phyloP scores from a whole-genome alignment of 148 eudicot species.

The Pharnaceum exiguum region DNA sequence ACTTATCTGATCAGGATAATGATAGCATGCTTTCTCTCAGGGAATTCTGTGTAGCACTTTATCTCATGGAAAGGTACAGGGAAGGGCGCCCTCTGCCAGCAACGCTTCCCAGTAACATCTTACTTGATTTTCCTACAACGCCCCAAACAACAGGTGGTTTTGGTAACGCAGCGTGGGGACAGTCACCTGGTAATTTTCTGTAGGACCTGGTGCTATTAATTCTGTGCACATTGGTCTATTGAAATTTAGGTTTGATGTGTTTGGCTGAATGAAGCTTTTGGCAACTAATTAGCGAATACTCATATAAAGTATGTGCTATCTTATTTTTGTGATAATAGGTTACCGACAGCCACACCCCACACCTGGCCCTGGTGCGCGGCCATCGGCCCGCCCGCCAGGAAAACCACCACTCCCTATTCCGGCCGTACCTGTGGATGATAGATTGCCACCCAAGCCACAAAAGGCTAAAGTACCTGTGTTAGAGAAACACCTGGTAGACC shows the following conservation, averaged over 20 bases:
- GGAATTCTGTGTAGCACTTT: conserved; percentile 96
- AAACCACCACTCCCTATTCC: conserved; percentile 71
- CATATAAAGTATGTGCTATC: no score
- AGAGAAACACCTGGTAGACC: conserved; percentile 87
- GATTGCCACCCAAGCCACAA: conserved; percentile 53
- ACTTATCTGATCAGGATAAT: conserved; percentile 98
- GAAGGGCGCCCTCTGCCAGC: conserved; percentile 94
- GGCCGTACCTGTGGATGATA: conserved; percentile 48
- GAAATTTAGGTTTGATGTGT: neutral
- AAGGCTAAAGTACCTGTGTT: conserved; percentile 80
- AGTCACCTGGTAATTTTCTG: conserved; percentile 56
- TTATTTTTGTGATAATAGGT: no score
- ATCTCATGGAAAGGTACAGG: conserved; percentile 89
- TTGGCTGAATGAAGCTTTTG: neutral
- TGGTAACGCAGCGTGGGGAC: conserved; percentile 60
- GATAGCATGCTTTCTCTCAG: conserved; percentile 96
- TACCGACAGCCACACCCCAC: conserved; percentile 52
- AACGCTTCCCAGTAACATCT: conserved; percentile 50
- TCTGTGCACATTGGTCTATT: neutral
- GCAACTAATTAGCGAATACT: no score
- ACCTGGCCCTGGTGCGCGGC: conserved; percentile 46
- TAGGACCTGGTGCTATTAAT: neutral
- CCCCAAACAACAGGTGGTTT: conserved; percentile 46
- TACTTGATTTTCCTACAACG: conserved; percentile 53
- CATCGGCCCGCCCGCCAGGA: conserved; percentile 40